Evolutionary conservation across 1,139 yeast genomes (phyloP).

Genomic region (Dujonia santamariae): DNA sequence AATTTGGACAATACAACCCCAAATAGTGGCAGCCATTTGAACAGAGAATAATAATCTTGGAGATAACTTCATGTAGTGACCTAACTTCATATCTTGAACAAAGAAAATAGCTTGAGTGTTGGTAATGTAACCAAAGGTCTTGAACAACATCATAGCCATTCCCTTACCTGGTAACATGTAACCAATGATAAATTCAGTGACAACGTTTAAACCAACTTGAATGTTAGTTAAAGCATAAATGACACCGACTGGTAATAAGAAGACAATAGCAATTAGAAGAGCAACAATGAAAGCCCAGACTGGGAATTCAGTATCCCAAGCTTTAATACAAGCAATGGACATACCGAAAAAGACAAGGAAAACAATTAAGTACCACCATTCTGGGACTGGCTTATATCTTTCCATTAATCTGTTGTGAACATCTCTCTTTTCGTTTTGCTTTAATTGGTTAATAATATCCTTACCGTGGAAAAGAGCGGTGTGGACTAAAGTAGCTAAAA

Average conservation of each 20-base stretch:
- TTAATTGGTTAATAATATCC: conserved; percentile 46
- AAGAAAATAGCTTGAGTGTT: conserved; percentile 54
- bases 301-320: conserved; percentile 44
- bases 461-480: conserved; percentile 36
- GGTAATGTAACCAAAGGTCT: conserved; percentile 48
- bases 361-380: conserved; percentile 59
- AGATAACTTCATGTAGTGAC: conserved; percentile 51
- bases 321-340: conserved; percentile 37
- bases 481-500: conserved; percentile 51
- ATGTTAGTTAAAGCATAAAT: conserved; percentile 42
- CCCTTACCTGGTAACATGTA: conserved; percentile 50
- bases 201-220: conserved; percentile 44
- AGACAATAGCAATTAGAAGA: conserved; percentile 36
- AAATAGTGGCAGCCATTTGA: conserved; percentile 44
- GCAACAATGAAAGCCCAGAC: conserved; percentile 38
- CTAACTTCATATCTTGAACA: conserved; percentile 54
- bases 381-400: conserved; percentile 58
- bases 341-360: conserved; percentile 41
- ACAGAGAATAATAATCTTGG: conserved; percentile 45
- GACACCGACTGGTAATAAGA: conserved; percentile 43
- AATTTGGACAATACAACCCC: conserved; percentile 44
- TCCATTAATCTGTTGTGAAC: conserved; percentile 64
- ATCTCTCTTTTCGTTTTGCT: conserved; percentile 47
- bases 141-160: conserved; percentile 46
- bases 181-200: conserved; percentile 44